phyloP scores from a whole-genome alignment of 805 yeast species.

The Jamesozyma rosinii region DNA sequence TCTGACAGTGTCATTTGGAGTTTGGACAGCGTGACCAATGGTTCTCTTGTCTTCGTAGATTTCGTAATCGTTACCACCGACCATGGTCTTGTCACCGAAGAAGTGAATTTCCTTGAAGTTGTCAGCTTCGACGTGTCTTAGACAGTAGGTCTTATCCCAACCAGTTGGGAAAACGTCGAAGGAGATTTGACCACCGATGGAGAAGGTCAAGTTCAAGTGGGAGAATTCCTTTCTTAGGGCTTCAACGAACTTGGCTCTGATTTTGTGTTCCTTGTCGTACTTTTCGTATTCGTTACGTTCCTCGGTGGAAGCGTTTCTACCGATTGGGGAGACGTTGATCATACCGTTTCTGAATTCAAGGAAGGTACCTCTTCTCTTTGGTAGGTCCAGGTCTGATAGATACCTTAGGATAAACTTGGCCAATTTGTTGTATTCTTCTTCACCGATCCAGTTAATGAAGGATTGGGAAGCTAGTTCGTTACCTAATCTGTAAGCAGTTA shows the following conservation, averaged over 20 bases:
- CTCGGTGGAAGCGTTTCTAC: conserved; percentile 91
- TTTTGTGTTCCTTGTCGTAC: conserved; percentile 67
- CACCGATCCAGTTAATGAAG: conserved; percentile 92
- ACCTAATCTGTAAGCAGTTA: conserved; percentile 93
- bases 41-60: conserved; percentile 88
- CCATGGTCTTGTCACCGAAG: conserved; percentile 95
- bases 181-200: conserved; percentile 98
- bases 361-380: conserved; percentile 97
- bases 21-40: conserved; percentile 85
- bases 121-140: conserved; percentile 82
- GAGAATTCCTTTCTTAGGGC: conserved; percentile 79
- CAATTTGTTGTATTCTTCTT: conserved; percentile 83
- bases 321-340: conserved; percentile 96
- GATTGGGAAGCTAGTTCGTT: conserved; percentile 84
- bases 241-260: conserved; percentile 76
- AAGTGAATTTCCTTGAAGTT: conserved; percentile 85
- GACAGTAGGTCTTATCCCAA: conserved; percentile 98
- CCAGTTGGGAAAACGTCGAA: conserved; percentile 99
- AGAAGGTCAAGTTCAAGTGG: conserved; percentile 80
- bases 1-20: conserved; percentile 81
- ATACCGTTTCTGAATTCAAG: conserved; percentile 98
- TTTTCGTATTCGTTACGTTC: conserved; percentile 91
- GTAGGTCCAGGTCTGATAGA: conserved; percentile 78
- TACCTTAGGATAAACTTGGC: conserved; percentile 78
- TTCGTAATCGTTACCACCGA: conserved; percentile 98